A percentile compares a stretch with the other conserved stretches of the same genome.
These are phyloP conservation scores for Trichaptum fuscoviolaceum DNA, from an alignment of 768 basidiomycete species.

Conservation along the genomic window DNA sequence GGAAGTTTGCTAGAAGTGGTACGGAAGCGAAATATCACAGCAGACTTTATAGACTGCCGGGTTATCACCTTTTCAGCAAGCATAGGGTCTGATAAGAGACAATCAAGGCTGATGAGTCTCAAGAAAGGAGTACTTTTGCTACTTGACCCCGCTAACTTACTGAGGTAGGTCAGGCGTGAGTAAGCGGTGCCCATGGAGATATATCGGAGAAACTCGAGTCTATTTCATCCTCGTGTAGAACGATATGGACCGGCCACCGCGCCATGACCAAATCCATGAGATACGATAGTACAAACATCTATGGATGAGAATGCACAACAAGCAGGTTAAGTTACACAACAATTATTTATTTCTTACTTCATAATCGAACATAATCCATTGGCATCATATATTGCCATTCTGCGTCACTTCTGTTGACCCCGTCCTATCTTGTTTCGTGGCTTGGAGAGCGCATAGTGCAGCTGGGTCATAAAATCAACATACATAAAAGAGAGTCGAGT, in stretches of 20 bases:
- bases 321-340: slow-evolving; percentile 3
- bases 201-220: slow-evolving; percentile 5
- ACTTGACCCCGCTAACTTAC: background rate
- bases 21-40: background rate
- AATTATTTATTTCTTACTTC: slow-evolving; percentile 6
- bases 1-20: background rate
- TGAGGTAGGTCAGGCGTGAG: background rate
- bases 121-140: background rate
- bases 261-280: background rate
- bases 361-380: background rate
- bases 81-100: background rate
- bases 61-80: background rate
- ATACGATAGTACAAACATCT: background rate
- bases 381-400: background rate
- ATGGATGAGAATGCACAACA: background rate
- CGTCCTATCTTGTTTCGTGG: slow-evolving; percentile 46
- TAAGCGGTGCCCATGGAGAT: background rate
- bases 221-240: background rate
- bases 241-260: background rate
- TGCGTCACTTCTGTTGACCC: background rate
- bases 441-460: slow-evolving; percentile 82
- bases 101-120: background rate
- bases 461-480: slow-evolving; percentile 38
- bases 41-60: background rate
- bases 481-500: slow-evolving; percentile 5